Conservation (phyloP, 495 filamentous ascomycete genomes). For the Neurospora sp. region DNA sequence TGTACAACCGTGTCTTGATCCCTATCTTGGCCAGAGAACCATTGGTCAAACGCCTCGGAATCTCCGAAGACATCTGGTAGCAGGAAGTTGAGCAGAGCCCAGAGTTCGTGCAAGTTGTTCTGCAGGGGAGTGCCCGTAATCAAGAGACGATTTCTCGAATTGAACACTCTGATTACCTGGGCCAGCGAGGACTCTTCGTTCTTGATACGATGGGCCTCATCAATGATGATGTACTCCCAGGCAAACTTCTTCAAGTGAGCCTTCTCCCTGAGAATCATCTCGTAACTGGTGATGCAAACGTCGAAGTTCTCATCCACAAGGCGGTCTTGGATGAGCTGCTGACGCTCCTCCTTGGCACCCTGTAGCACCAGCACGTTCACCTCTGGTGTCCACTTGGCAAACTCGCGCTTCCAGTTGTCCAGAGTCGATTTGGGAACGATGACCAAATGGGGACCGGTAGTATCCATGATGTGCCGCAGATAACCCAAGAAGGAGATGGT, state of each 20-base stretch:
- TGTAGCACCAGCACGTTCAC: constrained; percentile 91
- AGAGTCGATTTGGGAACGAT: constrained; percentile 95
- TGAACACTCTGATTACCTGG: constrained; percentile 94
- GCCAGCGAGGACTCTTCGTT: constrained; percentile 97
- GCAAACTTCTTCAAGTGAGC: constrained; percentile 92
- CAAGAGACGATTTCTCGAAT: constrained; percentile 86
- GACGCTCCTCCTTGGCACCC: constrained; percentile 88
- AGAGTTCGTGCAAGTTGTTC: constrained; percentile 98
- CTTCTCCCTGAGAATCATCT: constrained; percentile 75
- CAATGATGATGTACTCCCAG: constrained; percentile 99
- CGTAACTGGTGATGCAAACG: constrained; percentile 35
- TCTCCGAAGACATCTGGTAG: constrained; percentile 97
- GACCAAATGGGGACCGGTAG: constrained; percentile 85
- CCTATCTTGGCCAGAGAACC: constrained; percentile 82
- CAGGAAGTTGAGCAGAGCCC: constrained; percentile 95
- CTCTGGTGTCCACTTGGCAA: constrained; percentile 87
- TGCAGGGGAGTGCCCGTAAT: constrained; percentile 97
- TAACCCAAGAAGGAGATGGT: constrained; percentile 89
- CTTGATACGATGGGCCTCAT: constrained; percentile 98
- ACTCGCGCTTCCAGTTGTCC: constrained; percentile 97
- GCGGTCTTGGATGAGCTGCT: constrained; percentile 79
- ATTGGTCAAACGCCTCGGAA: constrained; percentile 94
- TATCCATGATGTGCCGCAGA: constrained; percentile 77
- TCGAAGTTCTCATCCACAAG: constrained; percentile 67
- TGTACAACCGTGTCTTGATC: constrained; percentile 96